Base-by-base conservation (phyloP, 345 rosid genomes). In the Salix caprea region DNA sequence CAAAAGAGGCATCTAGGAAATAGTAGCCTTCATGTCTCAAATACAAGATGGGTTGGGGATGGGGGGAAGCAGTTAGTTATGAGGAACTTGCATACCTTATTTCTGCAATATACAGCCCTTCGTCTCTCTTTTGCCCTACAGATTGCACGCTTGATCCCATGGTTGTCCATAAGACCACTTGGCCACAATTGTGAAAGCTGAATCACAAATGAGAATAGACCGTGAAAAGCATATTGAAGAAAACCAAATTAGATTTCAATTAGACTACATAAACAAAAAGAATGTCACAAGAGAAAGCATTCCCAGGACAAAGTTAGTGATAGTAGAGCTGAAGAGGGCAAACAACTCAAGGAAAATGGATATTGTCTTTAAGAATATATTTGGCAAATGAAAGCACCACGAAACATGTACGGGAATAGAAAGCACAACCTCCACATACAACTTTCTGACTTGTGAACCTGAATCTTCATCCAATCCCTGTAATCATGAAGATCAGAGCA, bases 161-260 rank as follows among this genome's bases (percentile, higher is more conserved):
- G 94, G 82, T 93, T 93, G 90, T 95, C 96, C 94, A 93, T 93
- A 69, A 84, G 74, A 74, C 87, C 92, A 74, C 80, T 87, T 76
- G 98, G 99, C 99, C 99, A 95, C 76, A 95, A 76, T 34, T 77
- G 86, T 71, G 97, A 96, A 76, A 95, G 90, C 99, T 95, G 91
- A 69, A 87, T 67, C 78, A 82, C 23, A 74, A 46, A 82, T 50
- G 52, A 44, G 69, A 64, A 23, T 72, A 76, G 65, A 73, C 77
- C 81, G 65, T 83, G 70, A 80, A 80, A 73, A 34, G 56, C 70
- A 77, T 61, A 19, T 75, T 65, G 69, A 24, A 76, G 67, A 75
- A 60, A 70, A 71, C 23, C 56, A 4, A 56, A 11, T 34, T 36
- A n/a, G 62, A n/a, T n/a, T 56, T 56, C 23, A 56, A 56, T 56